Conservation (phyloP, 345 rosid genomes). For the Eucalyptus regnans region DNA sequence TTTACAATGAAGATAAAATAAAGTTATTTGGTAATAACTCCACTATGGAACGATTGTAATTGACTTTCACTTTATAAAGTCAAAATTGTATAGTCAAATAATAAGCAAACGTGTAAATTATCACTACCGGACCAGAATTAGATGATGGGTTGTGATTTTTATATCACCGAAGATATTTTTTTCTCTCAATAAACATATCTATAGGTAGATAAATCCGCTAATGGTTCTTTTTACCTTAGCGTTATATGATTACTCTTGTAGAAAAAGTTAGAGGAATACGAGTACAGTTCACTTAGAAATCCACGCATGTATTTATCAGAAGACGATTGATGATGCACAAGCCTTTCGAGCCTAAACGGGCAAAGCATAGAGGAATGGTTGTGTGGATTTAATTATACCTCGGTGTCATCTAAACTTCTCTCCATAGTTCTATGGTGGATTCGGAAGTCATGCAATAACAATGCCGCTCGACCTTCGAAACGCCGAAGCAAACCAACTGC, state of each 20-base stretch:
- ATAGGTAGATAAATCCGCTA: not conserved
- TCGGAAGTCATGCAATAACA: not conserved
- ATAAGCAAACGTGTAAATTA: not conserved
- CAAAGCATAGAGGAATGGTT: not conserved
- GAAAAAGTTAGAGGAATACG: not conserved
- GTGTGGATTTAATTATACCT: not conserved
- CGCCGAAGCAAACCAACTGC: not conserved
- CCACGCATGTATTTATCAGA: no score
- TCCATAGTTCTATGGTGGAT: not conserved
- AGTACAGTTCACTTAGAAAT: not conserved
- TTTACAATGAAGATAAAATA: not conserved
- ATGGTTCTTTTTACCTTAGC: not conserved
- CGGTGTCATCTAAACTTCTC: not conserved
- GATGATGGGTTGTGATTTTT: not conserved
- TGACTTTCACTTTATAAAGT: not conserved
- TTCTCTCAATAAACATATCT: not conserved
- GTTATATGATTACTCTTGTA: not conserved
- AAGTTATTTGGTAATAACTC: not conserved
- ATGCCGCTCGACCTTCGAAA: not conserved
- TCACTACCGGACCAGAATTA: not conserved
- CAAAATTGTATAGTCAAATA: not conserved
- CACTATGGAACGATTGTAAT: not conserved
- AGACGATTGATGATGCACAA: not conserved
- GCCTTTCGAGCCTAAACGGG: not conserved
- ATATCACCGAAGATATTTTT: not conserved